Base-by-base conservation (phyloP, 1,284 basidiomycete genomes). In the Volvariella volvacea region DNA sequence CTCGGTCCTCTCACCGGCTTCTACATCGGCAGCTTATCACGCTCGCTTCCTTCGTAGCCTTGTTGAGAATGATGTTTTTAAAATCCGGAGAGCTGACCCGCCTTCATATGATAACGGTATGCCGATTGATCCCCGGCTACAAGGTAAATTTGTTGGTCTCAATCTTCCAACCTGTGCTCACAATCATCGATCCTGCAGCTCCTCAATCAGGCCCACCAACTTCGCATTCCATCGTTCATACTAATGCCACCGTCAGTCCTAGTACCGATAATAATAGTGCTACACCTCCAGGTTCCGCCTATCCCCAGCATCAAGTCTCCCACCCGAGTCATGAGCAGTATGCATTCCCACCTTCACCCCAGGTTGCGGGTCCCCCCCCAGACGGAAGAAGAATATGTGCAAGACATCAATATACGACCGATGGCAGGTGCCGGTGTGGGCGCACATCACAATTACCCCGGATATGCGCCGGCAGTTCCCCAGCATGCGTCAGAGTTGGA, bases 11-110 rank as follows among this genome's bases (percentile, higher is more conserved):
- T 79, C 78, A n/a, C 73, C 74, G 15, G 73, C 75, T 9, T 78
- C 75, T 33, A 75, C 75, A 17, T 72, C 76, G 20, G 78, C 81
- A 7, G 73, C 75, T 28, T 79, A 80, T 52, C 88, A 89, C 54
- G 76, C 84, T 33, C 80, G 86, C 34, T 90, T 90, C 65, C 66
- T 90, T 37, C 76, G 77, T 53, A 78, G 74, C 44, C 67, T 90
- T 39, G 70, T 88, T 20, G 68, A 69, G n/a, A 74, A 76, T 51
- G 82, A 87, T 52, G 68, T 73, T 49, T 71, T 78, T 54, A 74
- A 74, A 53, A 61, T 68, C 44, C 74, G 75, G 43, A 71, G 65
- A 55, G 57, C 48, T 50, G 66, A 67, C 49, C 62, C 59, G 43
- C 65, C 67, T 30, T 58, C 64, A 39, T 63, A 59, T 49, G 67